These are phyloP conservation scores for Ceratobasidium sp. DNA, from an alignment of 1,284 basidiomycete species.

Conservation along the genomic window DNA sequence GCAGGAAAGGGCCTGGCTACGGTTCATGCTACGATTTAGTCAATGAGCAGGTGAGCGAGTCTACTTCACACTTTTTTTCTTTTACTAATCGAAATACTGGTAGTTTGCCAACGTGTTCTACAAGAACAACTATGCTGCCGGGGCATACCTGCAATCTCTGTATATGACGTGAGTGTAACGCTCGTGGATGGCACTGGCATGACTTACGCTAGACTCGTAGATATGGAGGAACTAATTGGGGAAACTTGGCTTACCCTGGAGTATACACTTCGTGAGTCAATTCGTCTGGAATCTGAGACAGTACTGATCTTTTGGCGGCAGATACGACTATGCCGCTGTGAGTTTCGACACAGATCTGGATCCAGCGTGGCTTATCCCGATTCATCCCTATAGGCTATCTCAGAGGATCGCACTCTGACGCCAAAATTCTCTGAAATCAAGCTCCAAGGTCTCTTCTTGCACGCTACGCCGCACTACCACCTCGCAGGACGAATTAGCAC, in stretches of 20 bases:
- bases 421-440: too few relatives aligned
- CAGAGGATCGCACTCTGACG: constrained; percentile 48
- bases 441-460: constrained; percentile 50
- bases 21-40: constrained; percentile 30
- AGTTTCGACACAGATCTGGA: not conserved
- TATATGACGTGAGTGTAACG: constrained; percentile 55
- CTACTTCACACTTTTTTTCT: not conserved
- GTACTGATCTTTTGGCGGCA: not conserved
- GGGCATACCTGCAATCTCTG: constrained; percentile 59
- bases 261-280: constrained; percentile 63
- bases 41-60: constrained; percentile 29
- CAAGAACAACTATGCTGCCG: constrained; percentile 61
- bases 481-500: constrained; percentile 29
- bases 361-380: not conserved
- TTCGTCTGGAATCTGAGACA: constrained; percentile 3
- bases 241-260: constrained; percentile 60
- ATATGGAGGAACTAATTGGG: constrained; percentile 65
- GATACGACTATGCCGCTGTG: constrained; percentile 38
- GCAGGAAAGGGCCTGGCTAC: constrained; percentile 38
- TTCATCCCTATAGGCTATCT: constrained; percentile 42
- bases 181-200: too few relatives aligned
- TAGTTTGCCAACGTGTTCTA: constrained; percentile 44
- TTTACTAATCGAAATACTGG: not conserved
- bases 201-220: constrained; percentile 49
- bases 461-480: constrained; percentile 48